A percentile compares a stretch with the other conserved stretches of the same genome.
These are phyloP conservation scores for Trifolium subterraneum DNA, from an alignment of 306 rosid species.

Conservation along the genomic window DNA sequence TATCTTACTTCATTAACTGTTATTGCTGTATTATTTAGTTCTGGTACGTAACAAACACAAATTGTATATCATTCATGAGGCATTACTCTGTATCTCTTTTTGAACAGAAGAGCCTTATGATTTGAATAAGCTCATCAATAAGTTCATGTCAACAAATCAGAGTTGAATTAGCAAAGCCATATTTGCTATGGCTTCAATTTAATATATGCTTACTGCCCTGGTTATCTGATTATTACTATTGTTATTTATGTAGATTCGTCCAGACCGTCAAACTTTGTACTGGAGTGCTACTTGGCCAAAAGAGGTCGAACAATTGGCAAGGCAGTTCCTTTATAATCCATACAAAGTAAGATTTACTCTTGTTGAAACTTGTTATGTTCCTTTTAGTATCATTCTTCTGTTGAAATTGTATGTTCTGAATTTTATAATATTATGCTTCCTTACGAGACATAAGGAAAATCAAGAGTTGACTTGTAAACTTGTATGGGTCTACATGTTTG, in stretches of 20 bases:
- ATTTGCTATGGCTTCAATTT: conserved; percentile 17
- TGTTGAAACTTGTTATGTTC: conserved; percentile 23
- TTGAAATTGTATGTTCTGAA: conserved; percentile 27
- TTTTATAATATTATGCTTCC: conserved; percentile 2
- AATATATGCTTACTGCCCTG: conserved; percentile 7
- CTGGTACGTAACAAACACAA: not conserved
- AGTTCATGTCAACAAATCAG: conserved; percentile 11
- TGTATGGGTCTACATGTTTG: not conserved
- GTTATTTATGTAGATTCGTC: conserved; percentile 65
- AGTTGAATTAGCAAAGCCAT: not conserved
- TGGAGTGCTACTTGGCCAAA: conserved; percentile 99
- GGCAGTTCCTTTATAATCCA: conserved; percentile 88
- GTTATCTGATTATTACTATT: conserved; percentile 18
- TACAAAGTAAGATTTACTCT: conserved; percentile 71
- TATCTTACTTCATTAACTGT: too few relatives aligned
- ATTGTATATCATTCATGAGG: not conserved
- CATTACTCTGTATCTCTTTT: not conserved
- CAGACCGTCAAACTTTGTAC: conserved; percentile 92
- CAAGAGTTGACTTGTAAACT: not conserved
- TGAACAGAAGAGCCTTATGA: not conserved
- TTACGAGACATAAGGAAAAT: not conserved
- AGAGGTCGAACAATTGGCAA: conserved; percentile 92
- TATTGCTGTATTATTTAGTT: too few relatives aligned
- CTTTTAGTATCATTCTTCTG: conserved; percentile 18
- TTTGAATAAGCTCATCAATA: conserved; percentile 20